Evolutionary conservation across 495 filamentous ascomycete species (phyloP).

Genomic region (Cryomyces antarcticus): DNA sequence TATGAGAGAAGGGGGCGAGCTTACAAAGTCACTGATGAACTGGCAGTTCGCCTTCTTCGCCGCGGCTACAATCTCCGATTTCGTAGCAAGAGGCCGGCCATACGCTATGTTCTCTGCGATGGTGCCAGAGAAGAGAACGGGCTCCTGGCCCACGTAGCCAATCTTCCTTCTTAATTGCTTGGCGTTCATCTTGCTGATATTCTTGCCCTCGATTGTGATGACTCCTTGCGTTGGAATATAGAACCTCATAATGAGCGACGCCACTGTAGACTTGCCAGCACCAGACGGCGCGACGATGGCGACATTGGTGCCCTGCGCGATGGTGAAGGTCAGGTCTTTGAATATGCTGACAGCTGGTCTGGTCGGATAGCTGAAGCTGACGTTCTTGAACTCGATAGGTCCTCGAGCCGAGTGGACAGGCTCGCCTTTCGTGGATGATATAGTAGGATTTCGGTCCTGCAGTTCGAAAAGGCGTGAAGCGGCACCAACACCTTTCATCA

Average conservation of each 20-base stretch:
- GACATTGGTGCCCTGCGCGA: slow-evolving; percentile 80
- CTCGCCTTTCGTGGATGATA: slow-evolving; percentile 59
- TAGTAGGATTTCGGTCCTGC: slow-evolving; percentile 76
- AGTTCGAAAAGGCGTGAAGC: slow-evolving; percentile 89
- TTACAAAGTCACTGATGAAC: slow-evolving; percentile 83
- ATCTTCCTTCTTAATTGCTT: slow-evolving; percentile 89
- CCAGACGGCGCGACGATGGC: slow-evolving; percentile 92
- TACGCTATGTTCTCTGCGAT: slow-evolving; percentile 96
- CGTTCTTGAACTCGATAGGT: slow-evolving; percentile 26
- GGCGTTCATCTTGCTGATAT: slow-evolving; percentile 74
- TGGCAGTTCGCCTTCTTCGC: slow-evolving; percentile 89
- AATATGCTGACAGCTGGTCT: slow-evolving; percentile 63
- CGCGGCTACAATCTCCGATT: slow-evolving; percentile 64
- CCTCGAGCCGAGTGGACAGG: slow-evolving; percentile 68
- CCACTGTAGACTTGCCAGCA: slow-evolving; percentile 89
- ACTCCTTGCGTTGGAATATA: slow-evolving; percentile 63
- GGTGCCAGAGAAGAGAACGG: slow-evolving; percentile 84
- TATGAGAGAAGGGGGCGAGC: slow-evolving; percentile 10
- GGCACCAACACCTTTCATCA: slow-evolving; percentile 97
- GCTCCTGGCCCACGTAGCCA: slow-evolving; percentile 86
- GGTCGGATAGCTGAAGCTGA: slow-evolving; percentile 11
- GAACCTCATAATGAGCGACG: slow-evolving; percentile 70
- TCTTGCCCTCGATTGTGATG: slow-evolving; percentile 66
- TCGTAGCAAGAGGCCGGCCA: slow-evolving; percentile 58
- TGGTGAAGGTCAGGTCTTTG: slow-evolving; percentile 68